These are phyloP conservation scores for Fusarium sp. DNA, from an alignment of 2,329 filamentous ascomycete species.

Conservation along the genomic window DNA sequence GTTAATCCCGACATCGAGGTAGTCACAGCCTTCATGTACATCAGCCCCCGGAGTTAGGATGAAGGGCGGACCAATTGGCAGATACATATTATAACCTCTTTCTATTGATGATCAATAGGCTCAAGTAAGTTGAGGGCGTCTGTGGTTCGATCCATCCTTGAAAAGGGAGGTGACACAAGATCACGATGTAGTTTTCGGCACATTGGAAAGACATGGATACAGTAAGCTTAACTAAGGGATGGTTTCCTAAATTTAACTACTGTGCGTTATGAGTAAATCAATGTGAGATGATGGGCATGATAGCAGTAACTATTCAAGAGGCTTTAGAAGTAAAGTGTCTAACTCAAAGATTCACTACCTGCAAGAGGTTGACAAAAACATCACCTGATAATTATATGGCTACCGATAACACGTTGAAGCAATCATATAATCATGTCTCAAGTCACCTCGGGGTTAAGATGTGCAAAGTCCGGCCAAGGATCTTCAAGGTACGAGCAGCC, in stretches of 20 bases:
- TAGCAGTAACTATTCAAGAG: neutral
- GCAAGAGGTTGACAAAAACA: neutral
- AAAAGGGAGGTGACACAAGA: neutral
- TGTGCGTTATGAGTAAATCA: neutral
- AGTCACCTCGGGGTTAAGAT: neutral
- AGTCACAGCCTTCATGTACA: neutral
- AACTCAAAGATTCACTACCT: neutral
- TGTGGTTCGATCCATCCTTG: neutral
- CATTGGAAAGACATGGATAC: neutral
- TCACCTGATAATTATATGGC: neutral
- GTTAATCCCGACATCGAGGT: neutral
- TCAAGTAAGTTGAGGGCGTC: neutral
- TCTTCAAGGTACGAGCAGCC: neutral
- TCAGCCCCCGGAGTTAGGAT: neutral
- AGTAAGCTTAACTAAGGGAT: neutral
- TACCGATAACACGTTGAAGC: neutral
- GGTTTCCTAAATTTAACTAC: neutral
- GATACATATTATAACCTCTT: neutral
- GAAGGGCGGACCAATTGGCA: neutral
- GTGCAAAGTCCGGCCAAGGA: neutral
- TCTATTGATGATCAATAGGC: neutral
- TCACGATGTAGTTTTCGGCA: neutral
- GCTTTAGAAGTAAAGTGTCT: neutral
- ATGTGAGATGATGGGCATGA: neutral
- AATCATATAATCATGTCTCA: neutral